Percentiles rank a stretch among this genome's conserved stretches.
These are phyloP conservation scores for Amylostereum areolatum DNA, from an alignment of 1,284 basidiomycete species.

Conservation along the genomic window DNA sequence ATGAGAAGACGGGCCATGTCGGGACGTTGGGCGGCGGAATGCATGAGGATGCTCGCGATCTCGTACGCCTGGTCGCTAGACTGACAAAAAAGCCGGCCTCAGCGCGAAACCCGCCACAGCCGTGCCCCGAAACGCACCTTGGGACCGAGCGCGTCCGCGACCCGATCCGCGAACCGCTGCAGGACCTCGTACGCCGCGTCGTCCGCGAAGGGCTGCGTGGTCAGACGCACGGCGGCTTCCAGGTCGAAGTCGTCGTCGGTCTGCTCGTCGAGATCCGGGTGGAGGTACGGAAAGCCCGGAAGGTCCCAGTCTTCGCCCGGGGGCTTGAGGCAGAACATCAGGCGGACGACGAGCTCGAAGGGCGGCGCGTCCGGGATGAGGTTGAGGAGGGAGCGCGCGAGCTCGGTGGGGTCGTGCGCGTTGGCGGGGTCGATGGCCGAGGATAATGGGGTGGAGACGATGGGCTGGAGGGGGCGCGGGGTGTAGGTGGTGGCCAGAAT, in stretches of 20 bases:
- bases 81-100: too few relatives aligned
- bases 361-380: slow-evolving; percentile 56
- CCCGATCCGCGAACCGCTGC: slow-evolving; percentile 43
- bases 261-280: slow-evolving; percentile 42
- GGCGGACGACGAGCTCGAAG: slow-evolving; percentile 53
- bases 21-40: slow-evolving; percentile 59
- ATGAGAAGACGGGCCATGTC: slow-evolving; percentile 35
- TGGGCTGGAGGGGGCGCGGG: slow-evolving; percentile 30
- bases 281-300: slow-evolving; percentile 63
- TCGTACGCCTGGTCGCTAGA: slow-evolving; percentile 48
- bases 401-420: slow-evolving; percentile 47
- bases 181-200: slow-evolving; percentile 40
- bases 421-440: slow-evolving; percentile 54
- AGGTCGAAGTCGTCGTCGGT: slow-evolving; percentile 41
- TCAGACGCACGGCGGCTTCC: slow-evolving; percentile 42
- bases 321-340: slow-evolving; percentile 74
- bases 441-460: slow-evolving; percentile 37
- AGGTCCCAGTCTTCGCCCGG: slow-evolving; percentile 71
- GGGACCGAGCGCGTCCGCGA: slow-evolving; percentile 44
- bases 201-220: slow-evolving; percentile 52
- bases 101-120: too few relatives aligned
- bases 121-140: slow-evolving; percentile 37
- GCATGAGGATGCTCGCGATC: slow-evolving; percentile 52
- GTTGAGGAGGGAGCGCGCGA: slow-evolving; percentile 54
- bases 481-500: slow-evolving; percentile 22